Conservation (phyloP, 1,284 basidiomycete species). For the Malassezia pachydermatis region DNA sequence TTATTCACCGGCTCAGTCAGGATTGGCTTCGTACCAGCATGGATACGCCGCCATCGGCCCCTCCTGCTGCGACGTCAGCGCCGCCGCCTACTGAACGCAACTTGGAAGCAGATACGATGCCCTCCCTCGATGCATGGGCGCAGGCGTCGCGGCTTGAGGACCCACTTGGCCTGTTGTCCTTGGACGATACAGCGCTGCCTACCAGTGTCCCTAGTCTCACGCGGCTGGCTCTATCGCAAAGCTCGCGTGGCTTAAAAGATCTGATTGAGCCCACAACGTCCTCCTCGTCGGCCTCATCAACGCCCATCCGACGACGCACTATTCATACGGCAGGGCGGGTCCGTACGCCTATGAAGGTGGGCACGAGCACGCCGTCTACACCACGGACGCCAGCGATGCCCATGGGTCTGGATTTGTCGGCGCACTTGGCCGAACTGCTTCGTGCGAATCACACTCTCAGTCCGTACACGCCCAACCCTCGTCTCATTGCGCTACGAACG, state of each 20-base stretch:
- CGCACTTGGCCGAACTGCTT: constrained; percentile 37
- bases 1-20: constrained; percentile 90
- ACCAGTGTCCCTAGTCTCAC: constrained; percentile 4
- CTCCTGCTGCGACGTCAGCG: neutral
- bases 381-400: neutral
- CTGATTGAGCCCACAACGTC: constrained; percentile 10
- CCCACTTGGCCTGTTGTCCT: constrained; percentile 5
- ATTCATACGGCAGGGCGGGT: constrained; percentile 13
- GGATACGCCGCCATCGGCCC: neutral
- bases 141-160: neutral
- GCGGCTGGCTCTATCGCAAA: constrained; percentile 3
- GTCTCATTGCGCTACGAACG: constrained; percentile 38
- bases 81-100: neutral
- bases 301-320: too few species aligned
- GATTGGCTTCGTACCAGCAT: constrained; percentile 61
- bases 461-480: constrained; percentile 36
- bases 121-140: neutral
- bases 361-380: constrained; percentile 1
- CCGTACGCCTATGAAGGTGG: constrained; percentile 2
- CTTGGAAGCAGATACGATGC: neutral
- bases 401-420: constrained; percentile 12
- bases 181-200: constrained; percentile 4
- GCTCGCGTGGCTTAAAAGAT: constrained; percentile 12
- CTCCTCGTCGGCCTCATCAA: neutral
- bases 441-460: constrained; percentile 40